Evolutionary conservation across 345 rosid genomes (phyloP).

Genomic region (Crucihimalaya himalaica): DNA sequence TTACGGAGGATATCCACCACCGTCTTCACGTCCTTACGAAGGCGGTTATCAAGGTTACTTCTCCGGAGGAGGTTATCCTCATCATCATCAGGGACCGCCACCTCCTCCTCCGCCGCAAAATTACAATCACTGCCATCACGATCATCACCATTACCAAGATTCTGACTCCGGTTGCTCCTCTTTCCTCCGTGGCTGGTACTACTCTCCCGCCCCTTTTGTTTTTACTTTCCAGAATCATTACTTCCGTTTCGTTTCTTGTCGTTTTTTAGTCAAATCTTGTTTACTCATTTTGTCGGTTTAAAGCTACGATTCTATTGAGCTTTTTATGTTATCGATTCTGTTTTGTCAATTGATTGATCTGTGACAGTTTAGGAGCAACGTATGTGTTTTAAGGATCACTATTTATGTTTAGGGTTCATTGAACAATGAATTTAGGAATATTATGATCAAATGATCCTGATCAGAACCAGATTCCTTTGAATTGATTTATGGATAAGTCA

Average conservation of each 20-base stretch:
- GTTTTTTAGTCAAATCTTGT: slow-evolving; percentile 1
- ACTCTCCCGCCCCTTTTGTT: slow-evolving; percentile 14
- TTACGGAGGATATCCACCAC: slow-evolving; percentile 48
- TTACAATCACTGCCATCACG: slow-evolving; percentile 51
- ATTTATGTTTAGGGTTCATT: not conserved
- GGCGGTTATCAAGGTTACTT: slow-evolving; percentile 81
- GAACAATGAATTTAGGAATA: slow-evolving; percentile 16
- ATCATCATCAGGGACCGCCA: slow-evolving; percentile 30
- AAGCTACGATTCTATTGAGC: not conserved
- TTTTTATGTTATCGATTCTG: not conserved
- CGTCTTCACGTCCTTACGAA: slow-evolving; percentile 54
- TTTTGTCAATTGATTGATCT: slow-evolving; percentile 2
- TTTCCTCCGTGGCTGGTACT: slow-evolving; percentile 73
- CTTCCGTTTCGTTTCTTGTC: not conserved
- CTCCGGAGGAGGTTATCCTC: slow-evolving; percentile 54
- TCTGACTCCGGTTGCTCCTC: slow-evolving; percentile 57
- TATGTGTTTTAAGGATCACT: slow-evolving; percentile 11
- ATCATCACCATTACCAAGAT: slow-evolving; percentile 53
- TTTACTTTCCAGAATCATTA: not conserved
- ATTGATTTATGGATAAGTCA: slow-evolving; percentile 27
- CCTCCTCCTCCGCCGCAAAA: slow-evolving; percentile 52
- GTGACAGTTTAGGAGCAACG: slow-evolving; percentile 19
- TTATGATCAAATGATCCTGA: slow-evolving; percentile 8
- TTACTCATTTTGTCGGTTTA: not conserved
- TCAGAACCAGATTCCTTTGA: slow-evolving; percentile 33